Conservation (phyloP, 768 basidiomycete species). For the Udeniomyces megalosporus region DNA sequence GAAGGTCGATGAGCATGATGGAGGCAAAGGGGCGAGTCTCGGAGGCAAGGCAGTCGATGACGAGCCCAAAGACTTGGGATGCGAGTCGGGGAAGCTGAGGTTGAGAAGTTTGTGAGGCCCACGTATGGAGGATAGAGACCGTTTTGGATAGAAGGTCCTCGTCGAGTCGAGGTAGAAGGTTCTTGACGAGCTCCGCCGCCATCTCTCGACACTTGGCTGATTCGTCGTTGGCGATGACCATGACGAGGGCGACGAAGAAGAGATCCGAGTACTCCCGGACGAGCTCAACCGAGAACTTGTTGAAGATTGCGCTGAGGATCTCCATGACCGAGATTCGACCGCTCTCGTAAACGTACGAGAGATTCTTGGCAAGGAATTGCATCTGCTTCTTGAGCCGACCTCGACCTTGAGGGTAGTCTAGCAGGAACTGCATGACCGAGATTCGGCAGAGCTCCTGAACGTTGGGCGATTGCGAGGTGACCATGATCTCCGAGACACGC, state of each 20-base stretch:
- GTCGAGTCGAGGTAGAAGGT: constrained; percentile 52
- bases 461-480: constrained; percentile 76
- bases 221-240: constrained; percentile 87
- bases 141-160: constrained; percentile 42
- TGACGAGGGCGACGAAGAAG: constrained; percentile 76
- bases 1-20: constrained; percentile 8
- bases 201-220: constrained; percentile 76
- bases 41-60: constrained; percentile 48
- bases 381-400: constrained; percentile 75
- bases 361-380: constrained; percentile 78
- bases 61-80: constrained; percentile 63
- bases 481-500: constrained; percentile 73
- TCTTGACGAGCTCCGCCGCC: constrained; percentile 68
- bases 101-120: constrained; percentile 52
- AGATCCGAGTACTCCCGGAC: constrained; percentile 69
- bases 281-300: constrained; percentile 63
- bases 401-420: constrained; percentile 94
- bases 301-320: constrained; percentile 62
- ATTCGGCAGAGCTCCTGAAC: constrained; percentile 84
- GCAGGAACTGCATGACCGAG: constrained; percentile 76
- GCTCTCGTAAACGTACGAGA: constrained; percentile 76
- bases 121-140: constrained; percentile 56
- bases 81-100: constrained; percentile 53
- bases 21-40: constrained; percentile 20
- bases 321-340: constrained; percentile 91